phyloP scores from a whole-genome alignment of 352 stramenopile species.

The Elongisporangium senticosum region DNA sequence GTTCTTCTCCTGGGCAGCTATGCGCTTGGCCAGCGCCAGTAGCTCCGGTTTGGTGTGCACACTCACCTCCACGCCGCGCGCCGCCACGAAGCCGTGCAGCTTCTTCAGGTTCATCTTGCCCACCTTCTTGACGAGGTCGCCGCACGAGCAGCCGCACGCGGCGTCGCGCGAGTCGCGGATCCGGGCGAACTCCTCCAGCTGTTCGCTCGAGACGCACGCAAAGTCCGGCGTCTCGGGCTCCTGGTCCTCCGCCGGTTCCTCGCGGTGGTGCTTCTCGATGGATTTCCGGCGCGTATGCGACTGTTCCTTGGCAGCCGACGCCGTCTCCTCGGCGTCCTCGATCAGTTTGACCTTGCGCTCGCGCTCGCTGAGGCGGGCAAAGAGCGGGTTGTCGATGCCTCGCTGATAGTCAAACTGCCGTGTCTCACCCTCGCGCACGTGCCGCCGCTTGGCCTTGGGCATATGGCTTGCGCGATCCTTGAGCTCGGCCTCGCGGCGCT shows the following conservation, averaged over 20 bases:
- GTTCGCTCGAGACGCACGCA: slow-evolving; percentile 72
- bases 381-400: slow-evolving; percentile 74
- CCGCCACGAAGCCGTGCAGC: slow-evolving; percentile 57
- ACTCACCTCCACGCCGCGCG: slow-evolving; percentile 39
- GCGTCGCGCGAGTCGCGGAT: slow-evolving; percentile 79
- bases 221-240: slow-evolving; percentile 41
- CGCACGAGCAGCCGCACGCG: slow-evolving; percentile 73
- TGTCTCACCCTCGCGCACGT: slow-evolving; percentile 61
- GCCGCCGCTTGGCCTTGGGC: slow-evolving; percentile 46
- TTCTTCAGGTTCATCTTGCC: slow-evolving; percentile 84
- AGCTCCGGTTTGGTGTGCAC: slow-evolving; percentile 60
- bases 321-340: slow-evolving; percentile 4
- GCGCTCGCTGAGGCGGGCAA: slow-evolving; percentile 56
- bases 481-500: slow-evolving; percentile 40
- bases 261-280: not conserved
- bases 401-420: slow-evolving; percentile 78
- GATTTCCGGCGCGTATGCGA: not conserved
- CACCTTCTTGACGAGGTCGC: slow-evolving; percentile 79
- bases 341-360: slow-evolving; percentile 66
- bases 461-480: slow-evolving; percentile 54
- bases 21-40: slow-evolving; percentile 52
- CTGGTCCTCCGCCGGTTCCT: not conserved
- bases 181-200: slow-evolving; percentile 76
- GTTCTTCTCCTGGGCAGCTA: slow-evolving; percentile 68
- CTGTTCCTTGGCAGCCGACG: not conserved